Evolutionary conservation across 176 grass and related monocot genomes (phyloP).

Genomic region (Alopecurus myosuroides): DNA sequence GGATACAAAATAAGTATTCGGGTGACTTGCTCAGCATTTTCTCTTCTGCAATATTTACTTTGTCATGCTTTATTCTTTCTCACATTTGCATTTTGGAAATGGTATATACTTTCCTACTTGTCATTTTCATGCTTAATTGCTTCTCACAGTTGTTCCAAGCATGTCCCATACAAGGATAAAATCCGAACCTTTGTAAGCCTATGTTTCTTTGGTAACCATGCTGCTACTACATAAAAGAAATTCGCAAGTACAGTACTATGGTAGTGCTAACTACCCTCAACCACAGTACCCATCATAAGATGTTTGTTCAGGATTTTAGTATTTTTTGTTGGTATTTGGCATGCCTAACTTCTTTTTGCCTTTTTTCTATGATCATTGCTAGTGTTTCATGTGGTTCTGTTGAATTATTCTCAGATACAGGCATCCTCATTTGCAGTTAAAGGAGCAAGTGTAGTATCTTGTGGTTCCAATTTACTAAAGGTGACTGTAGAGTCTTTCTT

Average conservation of each 20-base stretch:
- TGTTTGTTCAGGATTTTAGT: not conserved
- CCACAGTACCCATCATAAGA: constrained; percentile 11
- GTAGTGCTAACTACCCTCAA: not conserved
- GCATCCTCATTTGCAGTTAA: constrained; percentile 88
- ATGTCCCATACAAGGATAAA: too few relatives aligned
- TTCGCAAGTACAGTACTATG: too few relatives aligned
- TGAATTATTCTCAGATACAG: constrained; percentile 56
- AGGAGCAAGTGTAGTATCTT: constrained; percentile 94
- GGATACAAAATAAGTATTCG: not conserved
- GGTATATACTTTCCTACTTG: too few relatives aligned
- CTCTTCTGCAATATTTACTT: constrained; percentile 9
- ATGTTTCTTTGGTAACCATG: too few relatives aligned
- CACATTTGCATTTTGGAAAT: too few relatives aligned
- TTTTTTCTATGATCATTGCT: constrained; percentile 15
- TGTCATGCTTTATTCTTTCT: not conserved
- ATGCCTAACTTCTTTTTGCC: not conserved
- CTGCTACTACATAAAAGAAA: too few relatives aligned
- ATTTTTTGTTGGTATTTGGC: not conserved
- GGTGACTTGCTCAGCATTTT: not conserved
- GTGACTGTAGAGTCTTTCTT: constrained; percentile 26
- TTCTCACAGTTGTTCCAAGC: not conserved
- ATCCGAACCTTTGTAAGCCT: too few relatives aligned
- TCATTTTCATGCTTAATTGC: not conserved
- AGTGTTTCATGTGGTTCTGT: constrained; percentile 8
- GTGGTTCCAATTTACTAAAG: constrained; percentile 92